Percentiles rank a stretch among this genome's conserved stretches.
Conservation (phyloP, 1,284 basidiomycete genomes). For the Farysia itapuensis region DNA sequence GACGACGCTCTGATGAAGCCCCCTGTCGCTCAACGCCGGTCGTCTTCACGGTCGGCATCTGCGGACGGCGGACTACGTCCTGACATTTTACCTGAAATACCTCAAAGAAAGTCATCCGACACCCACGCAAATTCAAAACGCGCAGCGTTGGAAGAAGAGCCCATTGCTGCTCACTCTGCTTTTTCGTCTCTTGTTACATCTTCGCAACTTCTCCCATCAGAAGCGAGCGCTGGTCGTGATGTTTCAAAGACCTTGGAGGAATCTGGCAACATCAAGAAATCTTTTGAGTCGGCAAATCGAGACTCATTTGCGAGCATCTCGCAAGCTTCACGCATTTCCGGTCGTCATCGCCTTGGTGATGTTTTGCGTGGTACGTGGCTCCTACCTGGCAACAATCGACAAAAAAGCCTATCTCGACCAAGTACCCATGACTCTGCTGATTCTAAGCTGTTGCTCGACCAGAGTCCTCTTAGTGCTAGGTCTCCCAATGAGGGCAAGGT, state of each 20-base stretch:
- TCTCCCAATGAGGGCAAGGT: too few species aligned
- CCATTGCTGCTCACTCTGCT: conserved; percentile 1
- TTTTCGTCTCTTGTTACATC: conserved; percentile 8
- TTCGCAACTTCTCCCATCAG: conserved; percentile 9
- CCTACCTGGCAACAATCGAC: conserved; percentile 14
- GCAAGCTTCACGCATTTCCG: conserved; percentile 27
- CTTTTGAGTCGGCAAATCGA: conserved; percentile 20
- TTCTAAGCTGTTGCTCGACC: too few species aligned
- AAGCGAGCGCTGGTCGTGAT: not conserved
- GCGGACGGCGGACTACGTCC: conserved; percentile 15
- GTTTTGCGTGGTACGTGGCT: conserved; percentile 33
- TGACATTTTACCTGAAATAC: conserved; percentile 15
- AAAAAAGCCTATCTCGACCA: conserved; percentile 17
- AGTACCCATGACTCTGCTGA: conserved; percentile 26
- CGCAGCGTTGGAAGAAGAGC: not conserved
- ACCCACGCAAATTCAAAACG: conserved; percentile 15
- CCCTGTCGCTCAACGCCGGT: conserved; percentile 12
- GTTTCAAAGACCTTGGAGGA: not conserved
- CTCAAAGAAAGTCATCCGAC: conserved; percentile 27
- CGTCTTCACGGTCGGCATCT: conserved; percentile 12
- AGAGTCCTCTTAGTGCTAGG: too few species aligned
- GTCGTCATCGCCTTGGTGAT: conserved; percentile 35
- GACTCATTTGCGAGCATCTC: conserved; percentile 32
- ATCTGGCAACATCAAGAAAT: conserved; percentile 1
- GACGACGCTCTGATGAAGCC: conserved; percentile 13